These are phyloP conservation scores for Daldinia childiae DNA, from an alignment of 495 filamentous ascomycete genomes.

Conservation along the genomic window DNA sequence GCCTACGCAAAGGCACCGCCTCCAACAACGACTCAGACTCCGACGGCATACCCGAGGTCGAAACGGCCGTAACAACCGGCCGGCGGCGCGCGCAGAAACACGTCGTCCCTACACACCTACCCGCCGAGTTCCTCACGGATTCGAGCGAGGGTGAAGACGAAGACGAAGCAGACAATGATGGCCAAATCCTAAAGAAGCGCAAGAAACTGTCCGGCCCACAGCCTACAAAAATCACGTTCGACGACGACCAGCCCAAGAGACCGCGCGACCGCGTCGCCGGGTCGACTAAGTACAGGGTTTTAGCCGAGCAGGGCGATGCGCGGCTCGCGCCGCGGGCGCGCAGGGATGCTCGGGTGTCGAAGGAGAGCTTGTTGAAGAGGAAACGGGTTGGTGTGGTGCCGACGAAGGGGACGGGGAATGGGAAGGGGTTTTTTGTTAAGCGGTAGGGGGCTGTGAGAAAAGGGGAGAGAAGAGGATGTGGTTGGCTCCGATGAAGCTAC, in stretches of 20 bases:
- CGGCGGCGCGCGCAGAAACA: constrained; percentile 26
- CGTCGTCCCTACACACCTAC: constrained; percentile 7
- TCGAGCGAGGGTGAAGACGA: constrained; percentile 51
- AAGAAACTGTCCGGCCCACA: background rate
- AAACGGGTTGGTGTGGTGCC: constrained; percentile 33
- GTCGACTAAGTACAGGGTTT: constrained; percentile 55
- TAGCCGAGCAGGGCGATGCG: constrained; percentile 43
- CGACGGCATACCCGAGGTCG: constrained; percentile 26
- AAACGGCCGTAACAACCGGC: constrained; percentile 31
- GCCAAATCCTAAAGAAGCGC: constrained; percentile 25
- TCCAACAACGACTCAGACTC: constrained; percentile 16
- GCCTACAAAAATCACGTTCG: background rate
- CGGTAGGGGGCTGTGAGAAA: constrained; percentile 30
- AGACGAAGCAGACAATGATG: constrained; percentile 45
- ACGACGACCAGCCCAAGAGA: constrained; percentile 23
- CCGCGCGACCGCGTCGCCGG: constrained; percentile 52
- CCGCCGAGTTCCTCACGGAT: constrained; percentile 56
- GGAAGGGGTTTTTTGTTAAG: constrained; percentile 50
- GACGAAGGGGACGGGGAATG: constrained; percentile 3
- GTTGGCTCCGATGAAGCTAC: too few species aligned
- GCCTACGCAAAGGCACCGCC: background rate
- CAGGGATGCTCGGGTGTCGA: constrained; percentile 45
- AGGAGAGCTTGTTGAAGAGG: constrained; percentile 52
- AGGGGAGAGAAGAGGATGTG: background rate
- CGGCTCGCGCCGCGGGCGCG: constrained; percentile 53